Evolutionary conservation across 2,329 filamentous ascomycete genomes (phyloP).

Genomic region (Colletotrichum graminicola): DNA sequence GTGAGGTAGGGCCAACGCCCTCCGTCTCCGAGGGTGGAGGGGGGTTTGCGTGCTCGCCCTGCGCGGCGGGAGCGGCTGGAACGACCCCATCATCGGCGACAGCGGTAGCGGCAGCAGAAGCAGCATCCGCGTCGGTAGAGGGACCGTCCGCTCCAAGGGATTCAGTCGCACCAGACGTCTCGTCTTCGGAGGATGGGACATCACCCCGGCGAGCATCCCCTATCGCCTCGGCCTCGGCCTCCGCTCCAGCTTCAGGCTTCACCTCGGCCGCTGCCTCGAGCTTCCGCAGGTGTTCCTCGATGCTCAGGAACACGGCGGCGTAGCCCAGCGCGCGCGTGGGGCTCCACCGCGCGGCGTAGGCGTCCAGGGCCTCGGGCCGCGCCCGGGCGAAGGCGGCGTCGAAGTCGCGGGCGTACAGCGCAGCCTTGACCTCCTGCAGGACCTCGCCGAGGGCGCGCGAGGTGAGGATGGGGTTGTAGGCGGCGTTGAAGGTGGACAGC

Average conservation of each 20-base stretch:
- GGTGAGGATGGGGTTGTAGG: slow-evolving; percentile 67
- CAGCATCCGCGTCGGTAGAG: neutral
- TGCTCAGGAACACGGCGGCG: slow-evolving; percentile 63
- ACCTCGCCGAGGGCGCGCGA: slow-evolving; percentile 62
- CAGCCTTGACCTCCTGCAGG: slow-evolving; percentile 86
- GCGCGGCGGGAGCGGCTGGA: neutral
- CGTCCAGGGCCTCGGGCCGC: slow-evolving; percentile 71
- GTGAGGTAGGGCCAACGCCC: neutral
- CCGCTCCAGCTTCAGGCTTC: slow-evolving; percentile 15
- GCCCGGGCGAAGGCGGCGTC: slow-evolving; percentile 77
- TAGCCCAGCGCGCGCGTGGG: slow-evolving; percentile 88
- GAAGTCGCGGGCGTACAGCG: slow-evolving; percentile 90
- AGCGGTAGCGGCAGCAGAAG: neutral
- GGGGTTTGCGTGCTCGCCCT: neutral
- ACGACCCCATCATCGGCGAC: neutral
- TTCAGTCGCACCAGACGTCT: neutral
- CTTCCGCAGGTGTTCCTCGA: slow-evolving; percentile 52
- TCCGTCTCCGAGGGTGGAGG: neutral
- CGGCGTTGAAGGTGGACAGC: slow-evolving; percentile 77
- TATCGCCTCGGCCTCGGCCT: slow-evolving; percentile 47
- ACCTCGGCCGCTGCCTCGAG: slow-evolving; percentile 42
- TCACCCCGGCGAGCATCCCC: slow-evolving; percentile 4
- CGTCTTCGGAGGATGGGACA: slow-evolving; percentile 6
- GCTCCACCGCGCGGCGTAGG: slow-evolving; percentile 93
- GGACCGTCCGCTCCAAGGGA: neutral